Evolutionary conservation across 75 land plant species (phyloP), one percentile per base, ranked within the genome.

Genomic region (Pinus albicaulis): DNA sequence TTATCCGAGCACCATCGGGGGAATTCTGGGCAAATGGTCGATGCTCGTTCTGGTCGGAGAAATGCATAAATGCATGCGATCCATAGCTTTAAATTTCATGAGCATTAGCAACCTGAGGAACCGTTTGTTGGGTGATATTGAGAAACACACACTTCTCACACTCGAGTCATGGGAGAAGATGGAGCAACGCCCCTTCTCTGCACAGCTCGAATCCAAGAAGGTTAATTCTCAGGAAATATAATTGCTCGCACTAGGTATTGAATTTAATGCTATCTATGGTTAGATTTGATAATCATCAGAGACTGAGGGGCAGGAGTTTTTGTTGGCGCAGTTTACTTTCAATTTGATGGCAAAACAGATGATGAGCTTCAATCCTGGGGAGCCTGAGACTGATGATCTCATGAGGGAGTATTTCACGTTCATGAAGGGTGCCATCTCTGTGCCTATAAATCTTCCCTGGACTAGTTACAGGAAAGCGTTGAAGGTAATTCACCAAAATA

Each of bases 391-490:
- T 2, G 89, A 88, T 85, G 61, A 76, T 58, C 76, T 92, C 64
- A 86, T 88, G 78, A 77, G 52, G 65, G 95, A 92, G 56, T 92
- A 92, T 58, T 84, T 88, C 63, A 88, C 92, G 14, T 92, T 90
- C 86, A 92, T 92, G 95, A 90, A 90, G 74, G 95, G 95, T 19
- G 92, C 90, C 20, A 81, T 88, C 7, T 88, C 95, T 62, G 85
- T 84, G 4, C 95, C 95, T 74, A 41, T 92, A 28, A 92, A 92
- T 75, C 55, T 92, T 34, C 95, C 95, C 15, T 87, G 95, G 65
- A 90, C 92, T 23, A 80, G 89, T 5, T 92, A 92, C 63, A 74
- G 89, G 62, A 90, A 66, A 63, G 95, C 95, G 19, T 56, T 90
- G 20, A 74, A 90, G 88, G 95, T 89, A 82, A 58, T 34, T n/a